Percentiles rank a stretch among this genome's conserved stretches.
These are phyloP conservation scores for Saccharomyces hybrid DNA, from an alignment of 1,139 yeast genomes.

Conservation along the genomic window DNA sequence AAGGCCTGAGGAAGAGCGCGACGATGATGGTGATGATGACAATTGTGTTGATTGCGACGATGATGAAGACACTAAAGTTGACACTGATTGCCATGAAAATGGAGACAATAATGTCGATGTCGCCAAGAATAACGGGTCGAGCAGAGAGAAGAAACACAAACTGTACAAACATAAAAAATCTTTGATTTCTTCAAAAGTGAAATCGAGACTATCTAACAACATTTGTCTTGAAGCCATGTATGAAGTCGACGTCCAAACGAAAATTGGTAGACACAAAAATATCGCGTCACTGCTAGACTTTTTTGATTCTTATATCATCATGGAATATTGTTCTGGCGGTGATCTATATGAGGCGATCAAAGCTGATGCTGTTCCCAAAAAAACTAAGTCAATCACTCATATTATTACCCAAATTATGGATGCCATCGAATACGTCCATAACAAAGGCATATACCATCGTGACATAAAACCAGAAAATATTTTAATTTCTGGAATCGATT, in stretches of 20 bases:
- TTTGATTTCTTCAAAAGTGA: slow-evolving; percentile 29
- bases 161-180: slow-evolving; percentile 20
- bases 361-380: slow-evolving; percentile 68
- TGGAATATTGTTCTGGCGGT: slow-evolving; percentile 88
- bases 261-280: slow-evolving; percentile 48
- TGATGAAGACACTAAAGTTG: slow-evolving; percentile 4
- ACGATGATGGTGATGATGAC: slow-evolving; percentile 22
- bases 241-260: slow-evolving; percentile 68
- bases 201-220: slow-evolving; percentile 31
- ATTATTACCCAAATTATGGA: slow-evolving; percentile 69
- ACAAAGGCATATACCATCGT: slow-evolving; percentile 67
- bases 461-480: slow-evolving; percentile 90
- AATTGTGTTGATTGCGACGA: not conserved
- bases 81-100: slow-evolving; percentile 8
- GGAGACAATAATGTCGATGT: slow-evolving; percentile 3
- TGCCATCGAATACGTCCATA: slow-evolving; percentile 74
- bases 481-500: slow-evolving; percentile 60
- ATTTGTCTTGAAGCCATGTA: slow-evolving; percentile 62
- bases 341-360: slow-evolving; percentile 91
- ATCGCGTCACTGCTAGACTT: slow-evolving; percentile 65
- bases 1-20: slow-evolving; percentile 8
- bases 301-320: slow-evolving; percentile 71
- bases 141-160: slow-evolving; percentile 21
- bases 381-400: slow-evolving; percentile 65
- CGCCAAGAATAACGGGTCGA: slow-evolving; percentile 13